Percentiles rank a stretch among this genome's conserved stretches.
Evolutionary conservation across 495 filamentous ascomycete species (phyloP).

Genomic region (Daldinia childiae): DNA sequence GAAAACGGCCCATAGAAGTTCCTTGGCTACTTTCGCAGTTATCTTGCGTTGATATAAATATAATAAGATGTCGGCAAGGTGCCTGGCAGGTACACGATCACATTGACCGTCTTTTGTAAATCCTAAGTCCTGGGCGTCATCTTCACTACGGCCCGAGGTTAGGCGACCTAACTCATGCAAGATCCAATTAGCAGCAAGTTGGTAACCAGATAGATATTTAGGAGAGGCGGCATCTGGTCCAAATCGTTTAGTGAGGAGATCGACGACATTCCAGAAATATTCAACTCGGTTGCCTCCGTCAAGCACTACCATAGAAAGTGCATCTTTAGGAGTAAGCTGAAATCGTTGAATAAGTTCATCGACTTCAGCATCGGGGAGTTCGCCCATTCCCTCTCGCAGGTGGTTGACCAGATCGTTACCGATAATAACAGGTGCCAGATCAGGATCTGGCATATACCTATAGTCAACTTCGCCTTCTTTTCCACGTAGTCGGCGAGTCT

Average conservation of each 20-base stretch:
- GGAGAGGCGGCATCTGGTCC: slow-evolving; percentile 44
- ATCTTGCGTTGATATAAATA: slow-evolving; percentile 72
- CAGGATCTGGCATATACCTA: slow-evolving; percentile 97
- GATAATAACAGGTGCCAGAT: slow-evolving; percentile 82
- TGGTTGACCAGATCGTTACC: slow-evolving; percentile 71
- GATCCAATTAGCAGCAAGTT: slow-evolving; percentile 73
- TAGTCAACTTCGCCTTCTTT: slow-evolving; percentile 99
- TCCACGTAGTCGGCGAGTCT: slow-evolving; percentile 80
- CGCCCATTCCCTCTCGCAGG: slow-evolving; percentile 68
- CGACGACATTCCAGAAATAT: slow-evolving; percentile 81
- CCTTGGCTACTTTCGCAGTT: slow-evolving; percentile 79
- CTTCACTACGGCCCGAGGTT: slow-evolving; percentile 48
- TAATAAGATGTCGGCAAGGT: slow-evolving; percentile 73
- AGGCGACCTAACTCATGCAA: slow-evolving; percentile 90
- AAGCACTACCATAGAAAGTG: slow-evolving; percentile 78
- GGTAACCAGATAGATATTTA: slow-evolving; percentile 27
- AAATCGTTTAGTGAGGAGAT: slow-evolving; percentile 56
- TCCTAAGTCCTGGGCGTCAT: slow-evolving; percentile 48
- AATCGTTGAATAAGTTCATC: slow-evolving; percentile 65
- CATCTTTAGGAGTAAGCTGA: slow-evolving; percentile 82
- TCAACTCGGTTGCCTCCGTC: slow-evolving; percentile 84
- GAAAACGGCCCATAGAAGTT: slow-evolving; percentile 70
- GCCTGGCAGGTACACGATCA: slow-evolving; percentile 63
- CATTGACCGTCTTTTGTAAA: slow-evolving; percentile 54
- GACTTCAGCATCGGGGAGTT: slow-evolving; percentile 74